Evolutionary conservation across 345 rosid species (phyloP).

Genomic region (Linum lewisii): DNA sequence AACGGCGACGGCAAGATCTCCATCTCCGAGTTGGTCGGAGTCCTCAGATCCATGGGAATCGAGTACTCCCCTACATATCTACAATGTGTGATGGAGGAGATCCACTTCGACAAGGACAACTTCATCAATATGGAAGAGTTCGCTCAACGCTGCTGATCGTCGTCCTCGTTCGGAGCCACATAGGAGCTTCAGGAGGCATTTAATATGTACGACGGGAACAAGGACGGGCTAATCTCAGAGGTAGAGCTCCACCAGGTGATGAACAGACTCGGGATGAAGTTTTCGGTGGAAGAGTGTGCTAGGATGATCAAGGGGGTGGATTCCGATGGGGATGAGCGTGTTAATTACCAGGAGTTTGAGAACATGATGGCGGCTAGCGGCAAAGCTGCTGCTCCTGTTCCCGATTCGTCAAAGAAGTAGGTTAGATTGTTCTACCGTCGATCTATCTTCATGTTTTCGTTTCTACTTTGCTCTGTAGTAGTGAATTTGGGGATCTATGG

Average conservation of each 20-base stretch:
- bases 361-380: constrained; percentile 49
- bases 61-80: constrained; percentile 35
- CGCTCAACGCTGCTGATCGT: constrained; percentile 41
- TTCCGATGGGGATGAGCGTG: constrained; percentile 77
- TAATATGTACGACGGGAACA: constrained; percentile 69
- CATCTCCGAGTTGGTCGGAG: constrained; percentile 60
- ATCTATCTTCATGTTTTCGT: too few species aligned
- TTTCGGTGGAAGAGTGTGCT: constrained; percentile 55
- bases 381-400: too few species aligned
- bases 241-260: constrained; percentile 59
- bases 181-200: constrained; percentile 77
- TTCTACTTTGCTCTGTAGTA: too few species aligned
- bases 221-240: constrained; percentile 67
- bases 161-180: constrained; percentile 23
- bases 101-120: constrained; percentile 72
- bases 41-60: constrained; percentile 55
- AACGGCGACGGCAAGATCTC: constrained; percentile 86
- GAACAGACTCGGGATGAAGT: constrained; percentile 52
- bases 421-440: too few species aligned
- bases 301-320: constrained; percentile 67
- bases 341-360: constrained; percentile 70
- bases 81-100: constrained; percentile 48
- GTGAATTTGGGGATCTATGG: too few species aligned
- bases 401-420: too few species aligned
- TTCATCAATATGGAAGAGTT: constrained; percentile 55